Evolutionary conservation across 805 yeast genomes (phyloP), one percentile per base, ranked within the genome.

Genomic region (Starmerella scarabaei): DNA sequence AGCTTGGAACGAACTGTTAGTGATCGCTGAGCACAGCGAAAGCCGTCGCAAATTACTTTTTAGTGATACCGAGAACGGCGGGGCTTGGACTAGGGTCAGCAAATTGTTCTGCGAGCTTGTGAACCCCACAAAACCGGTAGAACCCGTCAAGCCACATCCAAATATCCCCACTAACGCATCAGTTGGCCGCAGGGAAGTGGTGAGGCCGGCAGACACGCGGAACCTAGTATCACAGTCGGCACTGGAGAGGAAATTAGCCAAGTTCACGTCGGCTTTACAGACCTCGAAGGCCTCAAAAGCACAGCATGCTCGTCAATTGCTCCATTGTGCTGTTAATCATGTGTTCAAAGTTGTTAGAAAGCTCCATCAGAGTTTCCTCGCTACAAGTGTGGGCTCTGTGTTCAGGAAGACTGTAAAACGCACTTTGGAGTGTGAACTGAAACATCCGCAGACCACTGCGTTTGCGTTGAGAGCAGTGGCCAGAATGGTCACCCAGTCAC

Each of bases 1-100:
- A 16, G 68, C 69, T 1, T 65, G 61, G 53, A 54, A 58, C 34
- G 69, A 64, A 40, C 52, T 65, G 9, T 38, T 45, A 14, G 40
- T 42, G 19, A 56, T 65, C 30, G 53, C 63, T 5, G 44, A 47
- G 27, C 46, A 46, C 24, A 49, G 53, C 32, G 43, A 49, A 12
- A 46, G 40, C 11, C 53, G 69, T n/a, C 49, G 69, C 18, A 43
- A 41, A 19, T 18, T 48, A n/a, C 59, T 64, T 5, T 65, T 45
- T 43, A 43, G 42, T n/a, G 66, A 65, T 33, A 51, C 55, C 4
- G 60, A 57, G 20, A 31, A 47, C 16, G 50, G 56, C n/a, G 52
- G 49, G 4, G 51, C 53, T 5, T 64, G 68, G 68, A 45, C 48
- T 7, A 48, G 50, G 33, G 48, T 63, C 36, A 29, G 34, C 21